Percentiles rank a stretch among this genome's conserved stretches.
phyloP scores from a whole-genome alignment of 768 basidiomycete genomes.

The Cystobasidium ongulense region DNA sequence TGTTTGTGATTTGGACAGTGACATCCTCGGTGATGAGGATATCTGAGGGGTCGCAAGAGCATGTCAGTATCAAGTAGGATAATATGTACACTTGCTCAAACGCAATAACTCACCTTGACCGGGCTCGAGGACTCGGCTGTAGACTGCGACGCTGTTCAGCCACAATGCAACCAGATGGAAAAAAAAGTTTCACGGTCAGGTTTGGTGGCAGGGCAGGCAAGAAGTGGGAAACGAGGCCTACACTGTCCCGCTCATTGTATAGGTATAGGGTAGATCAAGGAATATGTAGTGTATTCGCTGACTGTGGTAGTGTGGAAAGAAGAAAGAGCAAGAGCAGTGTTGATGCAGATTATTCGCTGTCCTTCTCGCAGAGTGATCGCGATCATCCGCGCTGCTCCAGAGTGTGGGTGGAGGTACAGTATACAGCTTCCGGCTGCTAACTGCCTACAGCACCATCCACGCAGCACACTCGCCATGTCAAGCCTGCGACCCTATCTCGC shows the following conservation, averaged over 20 bases:
- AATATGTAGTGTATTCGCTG: not conserved
- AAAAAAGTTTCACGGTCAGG: not conserved
- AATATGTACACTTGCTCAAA: not conserved
- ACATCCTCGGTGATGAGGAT: conserved; percentile 12
- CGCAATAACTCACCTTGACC: conserved; percentile 13
- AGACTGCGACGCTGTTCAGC: conserved; percentile 26
- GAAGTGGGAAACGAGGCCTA: not conserved
- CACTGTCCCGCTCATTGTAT: conserved; percentile 15
- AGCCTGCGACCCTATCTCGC: conserved; percentile 55
- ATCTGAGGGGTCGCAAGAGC: conserved; percentile 1
- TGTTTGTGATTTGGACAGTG: conserved; percentile 29
- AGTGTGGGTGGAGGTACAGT: not conserved
- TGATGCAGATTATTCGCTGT: not conserved
- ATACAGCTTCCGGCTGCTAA: not conserved
- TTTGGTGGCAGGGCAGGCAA: not conserved
- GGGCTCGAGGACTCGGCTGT: conserved; percentile 17
- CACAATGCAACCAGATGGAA: not conserved
- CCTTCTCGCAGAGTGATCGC: not conserved
- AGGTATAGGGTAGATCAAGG: not conserved
- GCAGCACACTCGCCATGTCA: conserved; percentile 6
- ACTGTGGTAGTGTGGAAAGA: not conserved
- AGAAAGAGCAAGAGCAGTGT: not conserved
- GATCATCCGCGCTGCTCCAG: not conserved
- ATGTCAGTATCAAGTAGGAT: not conserved
- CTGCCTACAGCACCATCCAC: not conserved